Conservation (phyloP, 805 yeast species). For the Nakazawaea pomicola region DNA sequence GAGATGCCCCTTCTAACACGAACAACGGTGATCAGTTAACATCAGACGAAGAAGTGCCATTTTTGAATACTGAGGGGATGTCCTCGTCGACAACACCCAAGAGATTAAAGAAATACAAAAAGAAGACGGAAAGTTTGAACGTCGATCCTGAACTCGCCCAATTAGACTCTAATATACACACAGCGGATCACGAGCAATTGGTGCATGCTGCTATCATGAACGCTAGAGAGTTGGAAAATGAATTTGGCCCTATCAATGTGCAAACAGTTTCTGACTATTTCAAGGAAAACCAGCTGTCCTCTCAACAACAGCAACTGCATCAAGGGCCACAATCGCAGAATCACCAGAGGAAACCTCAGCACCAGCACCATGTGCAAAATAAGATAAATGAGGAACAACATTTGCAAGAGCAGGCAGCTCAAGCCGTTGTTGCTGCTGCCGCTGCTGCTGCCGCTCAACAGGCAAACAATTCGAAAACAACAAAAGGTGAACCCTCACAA, state of each 20-base stretch:
- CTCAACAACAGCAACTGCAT: background rate
- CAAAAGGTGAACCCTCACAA: background rate
- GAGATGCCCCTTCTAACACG: background rate
- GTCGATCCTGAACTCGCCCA: slow-evolving; percentile 59
- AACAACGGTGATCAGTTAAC: slow-evolving; percentile 2
- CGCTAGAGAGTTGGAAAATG: slow-evolving; percentile 56
- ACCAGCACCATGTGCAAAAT: too few species aligned
- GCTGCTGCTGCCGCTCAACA: slow-evolving; percentile 20
- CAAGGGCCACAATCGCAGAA: too few species aligned
- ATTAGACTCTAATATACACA: slow-evolving; percentile 37
- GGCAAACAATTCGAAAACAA: background rate
- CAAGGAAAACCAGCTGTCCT: slow-evolving; percentile 18
- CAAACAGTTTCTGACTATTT: slow-evolving; percentile 20
- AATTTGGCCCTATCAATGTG: slow-evolving; percentile 28
- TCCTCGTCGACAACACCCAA: slow-evolving; percentile 7
- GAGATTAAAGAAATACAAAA: slow-evolving; percentile 3
- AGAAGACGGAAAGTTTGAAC: slow-evolving; percentile 22
- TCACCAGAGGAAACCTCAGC: slow-evolving; percentile 10
- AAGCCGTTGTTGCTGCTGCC: slow-evolving; percentile 18
- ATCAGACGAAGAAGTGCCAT: slow-evolving; percentile 20
- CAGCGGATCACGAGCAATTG: slow-evolving; percentile 47
- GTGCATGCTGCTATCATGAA: slow-evolving; percentile 70
- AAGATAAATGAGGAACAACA: background rate
- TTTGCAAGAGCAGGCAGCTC: slow-evolving; percentile 14
- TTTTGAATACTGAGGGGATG: slow-evolving; percentile 23